These are phyloP conservation scores for Phoma herbarum DNA, from an alignment of 2,329 filamentous ascomycete species.

Conservation along the genomic window DNA sequence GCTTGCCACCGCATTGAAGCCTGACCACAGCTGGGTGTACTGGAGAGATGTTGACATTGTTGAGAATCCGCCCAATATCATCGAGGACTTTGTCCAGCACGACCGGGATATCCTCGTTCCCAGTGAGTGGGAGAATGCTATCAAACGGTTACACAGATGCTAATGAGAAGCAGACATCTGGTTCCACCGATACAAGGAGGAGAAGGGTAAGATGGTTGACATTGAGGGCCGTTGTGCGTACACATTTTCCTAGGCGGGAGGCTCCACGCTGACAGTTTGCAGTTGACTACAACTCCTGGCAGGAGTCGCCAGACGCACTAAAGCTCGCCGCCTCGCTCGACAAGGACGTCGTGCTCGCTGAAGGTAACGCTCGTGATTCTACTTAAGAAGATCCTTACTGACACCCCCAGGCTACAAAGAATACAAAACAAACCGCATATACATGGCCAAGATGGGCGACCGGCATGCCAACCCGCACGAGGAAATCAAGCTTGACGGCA, in stretches of 20 bases:
- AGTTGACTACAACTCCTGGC: conserved; percentile 99
- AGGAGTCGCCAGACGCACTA: conserved; percentile 86
- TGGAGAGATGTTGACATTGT: conserved; percentile 98
- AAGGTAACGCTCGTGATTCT: conserved; percentile 65
- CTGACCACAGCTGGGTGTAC: conserved; percentile 97
- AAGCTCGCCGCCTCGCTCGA: conserved; percentile 76
- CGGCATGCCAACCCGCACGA: conserved; percentile 92
- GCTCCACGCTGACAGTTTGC: conserved; percentile 22
- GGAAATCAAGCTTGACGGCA: conserved; percentile 91
- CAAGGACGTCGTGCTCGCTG: conserved; percentile 84
- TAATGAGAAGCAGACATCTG: conserved; percentile 75
- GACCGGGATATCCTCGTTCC: conserved; percentile 93
- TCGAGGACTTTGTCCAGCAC: conserved; percentile 95
- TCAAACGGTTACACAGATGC: background rate
- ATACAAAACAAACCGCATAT: conserved; percentile 86
- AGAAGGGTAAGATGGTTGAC: conserved; percentile 69
- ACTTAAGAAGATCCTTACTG: background rate
- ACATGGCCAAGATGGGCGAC: conserved; percentile 92
- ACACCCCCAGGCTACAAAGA: conserved; percentile 80
- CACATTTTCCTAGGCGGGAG: background rate
- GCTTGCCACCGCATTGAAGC: conserved; percentile 81
- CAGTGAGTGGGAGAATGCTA: conserved; percentile 67
- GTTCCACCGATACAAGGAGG: conserved; percentile 87
- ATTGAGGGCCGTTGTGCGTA: conserved; percentile 91
- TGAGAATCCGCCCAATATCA: conserved; percentile 84